Percentiles rank a stretch among this genome's conserved stretches.
Conservation (phyloP, 139 green algal species). For the Coccomyxa sp. region DNA sequence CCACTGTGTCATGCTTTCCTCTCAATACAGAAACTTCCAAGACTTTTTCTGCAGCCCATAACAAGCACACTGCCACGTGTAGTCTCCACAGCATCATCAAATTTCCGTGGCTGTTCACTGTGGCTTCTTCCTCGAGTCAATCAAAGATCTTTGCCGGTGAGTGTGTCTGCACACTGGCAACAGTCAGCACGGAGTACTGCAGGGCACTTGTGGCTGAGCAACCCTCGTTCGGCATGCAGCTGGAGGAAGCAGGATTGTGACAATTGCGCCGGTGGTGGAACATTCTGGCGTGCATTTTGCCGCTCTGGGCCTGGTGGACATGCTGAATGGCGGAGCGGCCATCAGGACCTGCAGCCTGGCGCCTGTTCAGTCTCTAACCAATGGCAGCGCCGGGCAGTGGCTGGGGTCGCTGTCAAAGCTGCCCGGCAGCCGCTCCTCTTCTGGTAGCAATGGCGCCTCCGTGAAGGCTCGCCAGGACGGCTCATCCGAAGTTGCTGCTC, state of each 20-base stretch:
- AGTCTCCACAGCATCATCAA: no score
- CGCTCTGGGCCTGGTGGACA: conserved; percentile 56
- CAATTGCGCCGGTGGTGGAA: conserved; percentile 22
- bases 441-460: background rate
- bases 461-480: background rate
- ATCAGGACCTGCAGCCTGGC: conserved; percentile 33
- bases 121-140: no score
- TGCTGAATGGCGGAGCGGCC: conserved; percentile 75
- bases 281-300: conserved; percentile 36
- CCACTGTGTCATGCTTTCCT: background rate
- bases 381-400: background rate
- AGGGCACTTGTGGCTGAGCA: background rate
- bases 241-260: conserved; percentile 26
- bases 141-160: no score
- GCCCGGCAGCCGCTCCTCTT: background rate
- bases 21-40: background rate
- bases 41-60: background rate
- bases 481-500: background rate
- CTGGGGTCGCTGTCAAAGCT: background rate
- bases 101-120: no score
- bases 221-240: background rate
- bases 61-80: background rate
- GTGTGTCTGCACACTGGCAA: no score
- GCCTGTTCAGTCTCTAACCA: background rate
- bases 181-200: background rate